phyloP scores from a whole-genome alignment of 225 moss, liverwort and hornwort species.

The Lunularia cruciata region DNA sequence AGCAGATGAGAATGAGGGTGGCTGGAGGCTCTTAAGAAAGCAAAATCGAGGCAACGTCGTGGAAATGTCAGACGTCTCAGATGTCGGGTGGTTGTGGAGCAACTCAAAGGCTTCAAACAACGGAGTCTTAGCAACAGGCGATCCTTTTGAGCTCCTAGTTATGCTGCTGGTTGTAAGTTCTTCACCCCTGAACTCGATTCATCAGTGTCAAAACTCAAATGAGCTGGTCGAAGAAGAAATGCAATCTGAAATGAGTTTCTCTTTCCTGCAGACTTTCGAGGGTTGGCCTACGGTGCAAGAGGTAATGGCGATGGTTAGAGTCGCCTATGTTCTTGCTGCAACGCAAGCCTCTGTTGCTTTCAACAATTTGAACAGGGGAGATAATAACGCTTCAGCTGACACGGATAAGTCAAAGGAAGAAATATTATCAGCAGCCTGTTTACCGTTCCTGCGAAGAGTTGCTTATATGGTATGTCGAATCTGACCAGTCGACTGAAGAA shows the following conservation, averaged over 20 bases:
- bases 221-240: background rate
- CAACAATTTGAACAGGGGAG: conserved; percentile 43
- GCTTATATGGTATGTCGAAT: conserved; percentile 63
- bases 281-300: conserved; percentile 77
- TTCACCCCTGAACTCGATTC: conserved; percentile 6
- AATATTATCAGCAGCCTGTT: conserved; percentile 58
- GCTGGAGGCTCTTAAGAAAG: conserved; percentile 16
- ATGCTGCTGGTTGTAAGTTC: conserved; percentile 75
- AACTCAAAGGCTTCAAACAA: conserved; percentile 27
- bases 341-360: conserved; percentile 75
- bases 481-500: too few species aligned
- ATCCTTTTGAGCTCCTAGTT: conserved; percentile 80
- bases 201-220: background rate
- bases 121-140: conserved; percentile 55
- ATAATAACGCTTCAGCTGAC: conserved; percentile 29
- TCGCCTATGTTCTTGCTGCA: conserved; percentile 62
- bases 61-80: conserved; percentile 27
- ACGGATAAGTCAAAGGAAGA: conserved; percentile 40
- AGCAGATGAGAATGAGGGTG: conserved; percentile 14
- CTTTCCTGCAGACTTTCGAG: conserved; percentile 63
- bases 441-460: conserved; percentile 85
- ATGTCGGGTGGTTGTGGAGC: conserved; percentile 49
- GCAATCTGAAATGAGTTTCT: background rate
- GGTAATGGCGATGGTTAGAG: conserved; percentile 69
- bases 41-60: conserved; percentile 18